Evolutionary conservation across 352 stramenopile species (phyloP), one percentile per base, ranked within the genome.

Genomic region (Aphanomyces cochlioides): DNA sequence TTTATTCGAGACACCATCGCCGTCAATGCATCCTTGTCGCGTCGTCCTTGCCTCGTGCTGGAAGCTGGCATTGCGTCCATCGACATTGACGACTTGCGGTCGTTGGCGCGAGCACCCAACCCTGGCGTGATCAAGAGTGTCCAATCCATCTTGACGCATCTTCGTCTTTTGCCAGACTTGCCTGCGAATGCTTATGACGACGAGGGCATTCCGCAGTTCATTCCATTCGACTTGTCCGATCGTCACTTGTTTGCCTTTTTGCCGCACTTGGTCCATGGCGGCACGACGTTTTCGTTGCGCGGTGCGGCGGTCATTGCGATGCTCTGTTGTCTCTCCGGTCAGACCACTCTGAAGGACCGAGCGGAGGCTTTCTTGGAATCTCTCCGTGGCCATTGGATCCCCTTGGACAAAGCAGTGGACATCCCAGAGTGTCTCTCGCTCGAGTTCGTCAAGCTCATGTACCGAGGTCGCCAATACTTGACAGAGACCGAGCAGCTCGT

Each of bases 371-470:
- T 56, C 63, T 43, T 69, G 19, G 38, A 15, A 1, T 12, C 28
- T 13, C 56, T 41, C 28, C 36, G 12, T 17, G 63, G 41, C 47
- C 1, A 13, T 7, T 69, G 63, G 63, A 28, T 67, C 8, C 60
- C 21, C 1, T 38, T 69, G 5, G 47, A 69, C 34, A 43, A 63
- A 7, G 3, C 47, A 0, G 38, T 61, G 10, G 41, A 61, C 21
- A 21, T 61, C 19, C 63, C 63, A 10, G 63, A 69, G 21, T 10
- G 37, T 13, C 37, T 59, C 50, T 69, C 63, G 50, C 34, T 59
- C 37, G 63, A 69, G 5, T 69, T 60, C 17, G 43, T 69, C 50
- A 58, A 69, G 63, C 63, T 69, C 47, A 36, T 69, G 40, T 28
- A 57, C 40, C 63, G 63, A 28, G 63, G 63, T 19, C 63, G 47